Evolutionary conservation across 768 basidiomycete species (phyloP), one percentile per base, ranked within the genome.

Genomic region (Tylopilus vinaceipallidus): DNA sequence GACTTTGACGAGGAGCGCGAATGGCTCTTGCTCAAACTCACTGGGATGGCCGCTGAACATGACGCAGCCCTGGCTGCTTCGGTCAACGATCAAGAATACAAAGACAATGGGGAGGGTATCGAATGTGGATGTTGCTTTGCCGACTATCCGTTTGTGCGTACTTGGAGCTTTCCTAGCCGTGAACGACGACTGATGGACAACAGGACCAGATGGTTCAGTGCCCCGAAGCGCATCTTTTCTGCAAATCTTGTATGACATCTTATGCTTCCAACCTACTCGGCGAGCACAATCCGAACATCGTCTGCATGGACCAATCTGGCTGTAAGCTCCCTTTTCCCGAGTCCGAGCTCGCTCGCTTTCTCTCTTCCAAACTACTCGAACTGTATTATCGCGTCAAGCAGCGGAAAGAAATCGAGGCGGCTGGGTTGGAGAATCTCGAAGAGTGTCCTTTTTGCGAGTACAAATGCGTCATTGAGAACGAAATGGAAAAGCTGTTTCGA

Each of bases 361-460:
- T 95, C 6, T 70, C 84, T 1, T 64, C 70, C 4, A 91, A 87
- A 63, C 75, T 90, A 5, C 72, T 87, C 54, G 74, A 71, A 23
- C 72, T 93, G 11, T 93, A 87, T 58, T 80, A 88, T 49, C 77
- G 86, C 24, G 79, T 93, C 24, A 80, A 81, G 54, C 88, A 89
- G 62, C 80, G 79, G 32, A 86, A 88, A 63, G 89, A 92, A 56
- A 81, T 95, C 27, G 82, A 86, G 49, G 80, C 77, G 0, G 93
- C 93, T 16, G 82, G 76, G 2, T 62, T 97, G 30, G 89, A 90
- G 39, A 83, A 82, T 5, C 73, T 95, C 12, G 92, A 94, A 65
- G 88, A 88, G 58, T 97, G 94, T 64, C 94, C 94, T 4, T 90
- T 86, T 56, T 97, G 94, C 69, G 90, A 92, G 36, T 97, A 80